Percentiles rank a stretch among this genome's conserved stretches.
Evolutionary conservation across 192 early-diverging fungal species (phyloP).

Genomic region (Radiomyces spectabilis): DNA sequence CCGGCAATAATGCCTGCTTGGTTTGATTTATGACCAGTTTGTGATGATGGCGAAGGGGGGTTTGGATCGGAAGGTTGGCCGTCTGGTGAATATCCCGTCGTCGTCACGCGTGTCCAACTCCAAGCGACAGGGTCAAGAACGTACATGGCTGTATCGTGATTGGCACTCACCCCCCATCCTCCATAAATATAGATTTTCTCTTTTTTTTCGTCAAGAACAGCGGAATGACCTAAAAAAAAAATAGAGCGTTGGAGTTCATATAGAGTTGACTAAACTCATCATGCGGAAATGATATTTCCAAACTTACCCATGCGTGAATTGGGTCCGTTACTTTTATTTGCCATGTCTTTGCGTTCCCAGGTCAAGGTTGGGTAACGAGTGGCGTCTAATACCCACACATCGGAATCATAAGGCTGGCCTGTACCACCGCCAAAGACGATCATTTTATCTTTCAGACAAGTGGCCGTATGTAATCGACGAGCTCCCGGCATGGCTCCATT

Average conservation of each 20-base stretch:
- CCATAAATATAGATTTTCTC: conserved; percentile 62
- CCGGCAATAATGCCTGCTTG: too few relatives aligned
- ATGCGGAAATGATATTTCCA: too few relatives aligned
- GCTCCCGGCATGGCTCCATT: conserved; percentile 38
- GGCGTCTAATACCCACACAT: conserved; percentile 43
- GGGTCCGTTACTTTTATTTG: conserved; percentile 37
- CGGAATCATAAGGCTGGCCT: conserved; percentile 33
- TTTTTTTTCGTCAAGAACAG: conserved; percentile 43
- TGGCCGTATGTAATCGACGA: conserved; percentile 57
- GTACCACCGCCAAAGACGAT: conserved; percentile 62
- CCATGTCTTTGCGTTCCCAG: conserved; percentile 22
- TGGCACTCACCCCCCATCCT: conserved; percentile 41
- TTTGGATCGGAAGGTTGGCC: neutral
- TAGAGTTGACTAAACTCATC: neutral
- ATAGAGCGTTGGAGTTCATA: neutral
- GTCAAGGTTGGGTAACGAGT: conserved; percentile 20
- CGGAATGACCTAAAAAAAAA: conserved; percentile 51
- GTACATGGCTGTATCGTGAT: conserved; percentile 56
- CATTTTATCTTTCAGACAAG: conserved; percentile 58
- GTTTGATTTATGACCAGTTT: neutral
- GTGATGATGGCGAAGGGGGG: conserved; percentile 7
- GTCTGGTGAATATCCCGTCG: conserved; percentile 6
- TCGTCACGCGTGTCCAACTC: conserved; percentile 51
- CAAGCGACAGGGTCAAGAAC: conserved; percentile 49
- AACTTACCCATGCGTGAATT: conserved; percentile 33